Base-by-base conservation (phyloP, 768 basidiomycete genomes). In the Pseudohyphozyma bogoriensis region DNA sequence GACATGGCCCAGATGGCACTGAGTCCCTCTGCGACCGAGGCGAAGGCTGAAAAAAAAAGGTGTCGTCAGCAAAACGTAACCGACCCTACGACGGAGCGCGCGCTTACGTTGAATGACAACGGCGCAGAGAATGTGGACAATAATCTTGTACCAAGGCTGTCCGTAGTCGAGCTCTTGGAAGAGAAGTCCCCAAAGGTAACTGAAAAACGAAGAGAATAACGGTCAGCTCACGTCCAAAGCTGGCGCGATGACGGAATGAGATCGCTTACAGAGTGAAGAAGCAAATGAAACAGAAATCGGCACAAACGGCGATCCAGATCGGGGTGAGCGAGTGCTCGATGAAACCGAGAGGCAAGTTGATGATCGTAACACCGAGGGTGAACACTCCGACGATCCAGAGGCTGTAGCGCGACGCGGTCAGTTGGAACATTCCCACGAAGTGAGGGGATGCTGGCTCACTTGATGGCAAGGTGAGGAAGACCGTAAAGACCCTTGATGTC, bases 401-500 rank as follows among this genome's bases (percentile, higher is more conserved):
- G 52, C n/a, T n/a, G n/a, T n/a, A n/a, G n/a, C n/a, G n/a, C n/a
- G n/a, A n/a, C n/a, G n/a, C n/a, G n/a, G n/a, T n/a, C n/a, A n/a
- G n/a, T n/a, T n/a, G n/a, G n/a, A 67, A 63, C 7, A 64, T 69
- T 69, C 70, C 70, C 32, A 71, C 47, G 59, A n/a, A n/a, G n/a
- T n/a, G n/a, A n/a, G n/a, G n/a, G n/a, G n/a, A n/a, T n/a, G n/a
- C n/a, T n/a, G n/a, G n/a, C n/a, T n/a, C n/a, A n/a, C n/a, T 72
- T 72, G 69, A 72, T 70, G 53, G 71, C 71, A 37, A 72, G 64
- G 60, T 72, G 61, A 0, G 71, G 71, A 4, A 72, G 63, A 49
- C 71, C 71, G 69, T 72, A 71, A 22, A 72, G 67, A 32, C 71
- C 71, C 69, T 72, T 71, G 64, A 69, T 69, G 56, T 66, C 68